Conservation (phyloP, 2,329 filamentous ascomycete species). For the Clarireedia monteithiana region DNA sequence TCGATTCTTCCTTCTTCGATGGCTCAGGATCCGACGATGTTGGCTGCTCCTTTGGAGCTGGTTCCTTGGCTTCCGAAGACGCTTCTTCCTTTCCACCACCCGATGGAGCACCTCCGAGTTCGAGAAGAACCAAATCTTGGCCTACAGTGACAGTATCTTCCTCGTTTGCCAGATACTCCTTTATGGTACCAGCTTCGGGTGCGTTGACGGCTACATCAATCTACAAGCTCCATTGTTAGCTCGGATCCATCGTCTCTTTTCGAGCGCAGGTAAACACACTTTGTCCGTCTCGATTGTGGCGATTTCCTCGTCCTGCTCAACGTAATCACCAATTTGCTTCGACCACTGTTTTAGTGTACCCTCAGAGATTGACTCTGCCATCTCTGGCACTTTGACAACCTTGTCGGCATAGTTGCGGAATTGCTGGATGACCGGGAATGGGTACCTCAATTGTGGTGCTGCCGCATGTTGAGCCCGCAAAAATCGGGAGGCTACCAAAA, state of each 20-base stretch:
- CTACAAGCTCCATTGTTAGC: slow-evolving; percentile 36
- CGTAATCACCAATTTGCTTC: slow-evolving; percentile 86
- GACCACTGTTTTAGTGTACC: slow-evolving; percentile 93
- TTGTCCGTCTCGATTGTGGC: slow-evolving; percentile 99
- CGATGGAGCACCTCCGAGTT: slow-evolving; percentile 60
- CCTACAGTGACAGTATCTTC: slow-evolving; percentile 94
- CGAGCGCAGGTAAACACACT: slow-evolving; percentile 41
- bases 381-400: slow-evolving; percentile 87
- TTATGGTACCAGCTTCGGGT: slow-evolving; percentile 81
- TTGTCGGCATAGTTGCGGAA: slow-evolving; percentile 66
- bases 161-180: slow-evolving; percentile 83
- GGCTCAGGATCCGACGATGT: slow-evolving; percentile 38
- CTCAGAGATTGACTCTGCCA: slow-evolving; percentile 98
- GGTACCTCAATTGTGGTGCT: slow-evolving; percentile 30
- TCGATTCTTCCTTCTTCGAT: slow-evolving; percentile 33
- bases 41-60: slow-evolving; percentile 48
- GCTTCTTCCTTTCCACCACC: slow-evolving; percentile 47
- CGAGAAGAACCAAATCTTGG: slow-evolving; percentile 81
- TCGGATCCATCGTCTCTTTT: background rate
- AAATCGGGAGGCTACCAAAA: slow-evolving; percentile 28
- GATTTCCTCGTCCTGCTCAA: slow-evolving; percentile 95
- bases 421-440: slow-evolving; percentile 42
- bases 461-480: slow-evolving; percentile 21
- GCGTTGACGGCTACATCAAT: slow-evolving; percentile 97
- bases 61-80: slow-evolving; percentile 46